Evolutionary conservation across 2,329 filamentous ascomycete species (phyloP), one percentile per base, ranked within the genome.

Genomic region (Mariannaea sp.): DNA sequence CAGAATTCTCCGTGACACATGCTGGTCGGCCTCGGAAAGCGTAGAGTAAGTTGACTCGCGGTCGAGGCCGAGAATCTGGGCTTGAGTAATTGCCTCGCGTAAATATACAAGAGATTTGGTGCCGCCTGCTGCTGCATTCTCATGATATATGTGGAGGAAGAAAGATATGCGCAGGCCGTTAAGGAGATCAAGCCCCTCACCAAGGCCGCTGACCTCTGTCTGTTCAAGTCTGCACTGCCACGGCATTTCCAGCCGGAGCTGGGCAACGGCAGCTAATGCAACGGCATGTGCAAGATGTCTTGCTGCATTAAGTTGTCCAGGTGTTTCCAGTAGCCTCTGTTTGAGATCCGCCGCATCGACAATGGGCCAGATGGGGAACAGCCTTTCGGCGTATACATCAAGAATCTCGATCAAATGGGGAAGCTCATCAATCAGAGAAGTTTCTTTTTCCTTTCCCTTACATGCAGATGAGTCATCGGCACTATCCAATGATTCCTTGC

Each of bases 361-460:
- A 30, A 81, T 74, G 19, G 78, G 78, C 78, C 78, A 81, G 3
- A 81, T 75, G 1, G 79, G 78, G 44, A 77, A 81, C 39, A 81
- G 66, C 10, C 77, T 75, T n/a, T 78, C 71, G 3, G 74, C 74
- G 56, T 80, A 81, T 41, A 77, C 69, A 56, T 77, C 76, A 4
- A 80, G 65, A 2, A 65, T 59, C 13, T 49, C 44, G 24, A 57
- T 66, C 65, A 43, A 68, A 53, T 38, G 71, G 57, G 30, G 71
- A 59, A 53, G 61, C 60, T 46, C 58, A 26, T 62, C 41, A 29
- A 58, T 13, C 22, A 51, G 29, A 33, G 63, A 42, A 36, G 62
- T 22, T 36, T 59, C 33, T 3, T 50, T 49, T 19, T 26, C 41
- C 42, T 49, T 39, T 40, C 29, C 7, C 17, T 27, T 33, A 24